Evolutionary conservation across 1,139 yeast species (phyloP).

Genomic region (Pichia sp.): DNA sequence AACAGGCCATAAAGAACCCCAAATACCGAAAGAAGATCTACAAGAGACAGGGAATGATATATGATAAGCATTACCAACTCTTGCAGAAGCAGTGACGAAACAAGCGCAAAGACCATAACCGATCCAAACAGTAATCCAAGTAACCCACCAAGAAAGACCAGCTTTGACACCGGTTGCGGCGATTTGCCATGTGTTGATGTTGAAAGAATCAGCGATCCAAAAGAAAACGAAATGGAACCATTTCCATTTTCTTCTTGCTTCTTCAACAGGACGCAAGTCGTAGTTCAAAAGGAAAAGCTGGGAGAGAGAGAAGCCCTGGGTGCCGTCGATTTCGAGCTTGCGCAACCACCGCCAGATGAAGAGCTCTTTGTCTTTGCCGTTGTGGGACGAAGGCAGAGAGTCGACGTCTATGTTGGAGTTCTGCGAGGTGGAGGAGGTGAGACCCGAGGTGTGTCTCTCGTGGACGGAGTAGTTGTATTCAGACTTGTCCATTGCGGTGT

Average conservation of each 20-base stretch:
- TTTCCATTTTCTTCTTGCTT: slow-evolving; percentile 63
- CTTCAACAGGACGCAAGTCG: slow-evolving; percentile 74
- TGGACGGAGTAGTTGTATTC: background rate
- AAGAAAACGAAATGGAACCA: slow-evolving; percentile 75
- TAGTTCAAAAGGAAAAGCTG: slow-evolving; percentile 62
- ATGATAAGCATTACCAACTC: slow-evolving; percentile 71
- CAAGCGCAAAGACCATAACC: slow-evolving; percentile 45
- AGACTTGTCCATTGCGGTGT: slow-evolving; percentile 1
- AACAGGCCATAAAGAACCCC: slow-evolving; percentile 77
- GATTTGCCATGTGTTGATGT: slow-evolving; percentile 85
- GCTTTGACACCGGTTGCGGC: slow-evolving; percentile 74
- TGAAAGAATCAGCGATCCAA: slow-evolving; percentile 85
- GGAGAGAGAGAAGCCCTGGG: slow-evolving; percentile 33
- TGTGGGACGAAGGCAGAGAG: slow-evolving; percentile 26
- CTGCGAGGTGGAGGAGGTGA: slow-evolving; percentile 23
- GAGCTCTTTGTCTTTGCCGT: slow-evolving; percentile 35
- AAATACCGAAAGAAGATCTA: slow-evolving; percentile 70
- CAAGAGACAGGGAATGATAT: slow-evolving; percentile 73
- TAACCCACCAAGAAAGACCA: slow-evolving; percentile 85
- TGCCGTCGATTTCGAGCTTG: slow-evolving; percentile 24
- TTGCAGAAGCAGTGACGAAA: slow-evolving; percentile 57
- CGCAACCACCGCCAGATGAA: slow-evolving; percentile 52
- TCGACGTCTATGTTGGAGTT: slow-evolving; percentile 14
- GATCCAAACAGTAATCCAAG: slow-evolving; percentile 79
- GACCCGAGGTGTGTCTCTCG: too few species aligned